Conservation (phyloP, 306 rosid species). For the Rosa lucieae region DNA sequence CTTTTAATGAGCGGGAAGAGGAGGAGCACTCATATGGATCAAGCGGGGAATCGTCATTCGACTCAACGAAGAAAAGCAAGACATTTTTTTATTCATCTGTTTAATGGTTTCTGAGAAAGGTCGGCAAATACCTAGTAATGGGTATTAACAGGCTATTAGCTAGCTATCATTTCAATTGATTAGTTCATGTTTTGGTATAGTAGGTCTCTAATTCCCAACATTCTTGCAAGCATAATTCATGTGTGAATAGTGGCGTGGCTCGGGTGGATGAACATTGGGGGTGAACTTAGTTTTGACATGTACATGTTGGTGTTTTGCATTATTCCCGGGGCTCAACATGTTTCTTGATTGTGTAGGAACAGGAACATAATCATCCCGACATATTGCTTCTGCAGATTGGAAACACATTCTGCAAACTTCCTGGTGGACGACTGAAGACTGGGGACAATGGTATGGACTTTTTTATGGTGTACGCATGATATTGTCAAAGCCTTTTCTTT, state of each 20-base stretch:
- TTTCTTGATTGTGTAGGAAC: slow-evolving; percentile 59
- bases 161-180: not conserved
- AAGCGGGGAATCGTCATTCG: slow-evolving; percentile 46
- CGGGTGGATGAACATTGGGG: not conserved
- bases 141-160: not conserved
- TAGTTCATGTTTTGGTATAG: not conserved
- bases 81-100: not conserved
- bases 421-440: slow-evolving; percentile 97
- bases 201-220: not conserved
- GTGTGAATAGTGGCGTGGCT: not conserved
- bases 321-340: slow-evolving; percentile 17
- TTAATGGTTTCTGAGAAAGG: not conserved
- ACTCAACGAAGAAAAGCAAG: slow-evolving; percentile 43
- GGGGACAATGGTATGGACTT: slow-evolving; percentile 85
- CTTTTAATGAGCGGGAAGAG: slow-evolving; percentile 56
- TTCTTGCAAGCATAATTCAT: not conserved
- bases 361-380: slow-evolving; percentile 99
- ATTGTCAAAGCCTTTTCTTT: not conserved
- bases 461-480: slow-evolving; percentile 1
- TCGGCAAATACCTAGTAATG: not conserved
- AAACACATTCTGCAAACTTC: slow-evolving; percentile 97
- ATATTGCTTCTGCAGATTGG: slow-evolving; percentile 97
- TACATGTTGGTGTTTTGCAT: not conserved
- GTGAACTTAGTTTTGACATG: slow-evolving; percentile 1
- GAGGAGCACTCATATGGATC: slow-evolving; percentile 29